These are phyloP conservation scores for Rhododendron simsii DNA, from an alignment of 148 eudicot species.

Conservation along the genomic window DNA sequence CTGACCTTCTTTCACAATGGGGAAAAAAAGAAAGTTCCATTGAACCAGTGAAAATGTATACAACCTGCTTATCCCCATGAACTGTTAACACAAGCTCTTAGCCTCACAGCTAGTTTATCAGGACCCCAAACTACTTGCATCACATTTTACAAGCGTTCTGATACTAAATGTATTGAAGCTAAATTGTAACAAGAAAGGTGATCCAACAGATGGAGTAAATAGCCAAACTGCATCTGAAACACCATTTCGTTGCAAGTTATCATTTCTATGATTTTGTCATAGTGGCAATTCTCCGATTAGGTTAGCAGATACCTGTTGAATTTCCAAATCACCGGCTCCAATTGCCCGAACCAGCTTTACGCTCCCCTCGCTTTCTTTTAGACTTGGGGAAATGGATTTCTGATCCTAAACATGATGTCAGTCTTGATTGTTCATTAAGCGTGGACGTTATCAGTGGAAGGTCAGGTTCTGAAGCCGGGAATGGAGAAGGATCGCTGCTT, in stretches of 20 bases:
- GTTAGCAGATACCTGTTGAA: not conserved
- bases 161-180: not conserved
- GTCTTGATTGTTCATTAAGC: constrained; percentile 30
- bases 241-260: not conserved
- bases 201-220: not conserved
- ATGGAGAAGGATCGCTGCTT: constrained; percentile 17
- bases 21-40: not conserved
- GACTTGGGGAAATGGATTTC: constrained; percentile 44
- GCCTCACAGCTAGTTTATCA: not conserved
- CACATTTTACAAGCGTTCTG: not conserved
- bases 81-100: not conserved
- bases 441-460: constrained; percentile 10
- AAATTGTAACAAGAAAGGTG: not conserved
- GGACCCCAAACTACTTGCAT: not conserved
- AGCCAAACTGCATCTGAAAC: not conserved
- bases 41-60: not conserved
- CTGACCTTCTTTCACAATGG: not conserved
- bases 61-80: not conserved
- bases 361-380: constrained; percentile 86
- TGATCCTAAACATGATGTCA: constrained; percentile 42
- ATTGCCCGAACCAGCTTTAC: constrained; percentile 68
- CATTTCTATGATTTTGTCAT: not conserved
- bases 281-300: not conserved
- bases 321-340: constrained; percentile 54
- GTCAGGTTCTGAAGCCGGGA: constrained; percentile 22